Evolutionary conservation across 1,284 basidiomycete species (phyloP).

Genomic region (Heterobasidion irregulare): DNA sequence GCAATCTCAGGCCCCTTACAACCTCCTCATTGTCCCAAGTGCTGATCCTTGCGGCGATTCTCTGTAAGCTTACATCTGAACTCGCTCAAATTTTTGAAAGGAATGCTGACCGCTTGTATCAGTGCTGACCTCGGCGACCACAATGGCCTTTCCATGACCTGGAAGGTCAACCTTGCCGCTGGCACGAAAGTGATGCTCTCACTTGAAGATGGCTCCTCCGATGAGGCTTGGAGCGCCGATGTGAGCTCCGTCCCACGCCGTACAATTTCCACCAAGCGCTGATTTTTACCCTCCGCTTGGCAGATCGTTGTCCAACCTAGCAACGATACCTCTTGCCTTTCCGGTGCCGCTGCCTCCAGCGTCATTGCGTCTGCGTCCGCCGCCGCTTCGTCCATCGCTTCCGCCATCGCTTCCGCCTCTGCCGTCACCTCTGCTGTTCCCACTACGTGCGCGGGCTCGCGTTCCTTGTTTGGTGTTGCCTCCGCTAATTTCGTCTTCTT

Average conservation of each 20-base stretch:
- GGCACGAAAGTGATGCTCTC: conserved; percentile 45
- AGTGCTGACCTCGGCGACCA: conserved; percentile 55
- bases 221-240: conserved; percentile 57
- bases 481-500: background rate
- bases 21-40: conserved; percentile 45
- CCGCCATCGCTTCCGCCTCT: background rate
- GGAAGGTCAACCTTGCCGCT: conserved; percentile 37
- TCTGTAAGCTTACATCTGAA: conserved; percentile 34
- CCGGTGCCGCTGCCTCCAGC: conserved; percentile 9
- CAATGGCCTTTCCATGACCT: conserved; percentile 32
- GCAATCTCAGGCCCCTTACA: conserved; percentile 41
- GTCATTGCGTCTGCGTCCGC: conserved; percentile 6
- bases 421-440: background rate
- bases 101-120: conserved; percentile 13
- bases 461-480: background rate
- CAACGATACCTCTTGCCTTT: conserved; percentile 41
- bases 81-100: conserved; percentile 1
- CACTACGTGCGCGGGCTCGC: background rate
- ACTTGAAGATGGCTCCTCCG: conserved; percentile 40
- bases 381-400: background rate
- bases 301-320: conserved; percentile 49
- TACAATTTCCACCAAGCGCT: background rate
- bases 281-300: background rate
- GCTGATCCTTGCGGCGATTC: conserved; percentile 47
- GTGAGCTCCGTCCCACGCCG: conserved; percentile 31